phyloP scores from a whole-genome alignment of 106 monocot genomes.

The Apostasia shenzhenica region DNA sequence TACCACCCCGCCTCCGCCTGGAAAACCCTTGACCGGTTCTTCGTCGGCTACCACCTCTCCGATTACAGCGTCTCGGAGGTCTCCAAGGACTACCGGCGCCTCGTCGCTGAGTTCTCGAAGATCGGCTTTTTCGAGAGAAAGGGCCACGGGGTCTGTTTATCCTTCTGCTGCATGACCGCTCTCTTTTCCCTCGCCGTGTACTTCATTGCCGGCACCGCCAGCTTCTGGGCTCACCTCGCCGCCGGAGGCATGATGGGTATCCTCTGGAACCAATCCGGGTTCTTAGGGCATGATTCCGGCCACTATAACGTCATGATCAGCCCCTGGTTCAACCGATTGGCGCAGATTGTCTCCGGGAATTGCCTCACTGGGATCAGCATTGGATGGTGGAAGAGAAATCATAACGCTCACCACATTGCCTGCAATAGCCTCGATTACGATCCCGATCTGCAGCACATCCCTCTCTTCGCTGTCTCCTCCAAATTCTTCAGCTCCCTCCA shows the following conservation, averaged over 20 bases:
- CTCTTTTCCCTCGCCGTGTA: slow-evolving; percentile 23
- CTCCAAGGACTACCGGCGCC: slow-evolving; percentile 56
- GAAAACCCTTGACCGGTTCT: slow-evolving; percentile 36
- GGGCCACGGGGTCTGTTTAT: slow-evolving; percentile 18
- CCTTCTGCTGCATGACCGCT: slow-evolving; percentile 16
- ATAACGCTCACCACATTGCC: slow-evolving; percentile 67
- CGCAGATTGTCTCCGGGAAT: slow-evolving; percentile 35
- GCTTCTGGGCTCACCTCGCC: slow-evolving; percentile 14
- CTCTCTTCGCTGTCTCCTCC: slow-evolving; percentile 40
- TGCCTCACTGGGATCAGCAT: slow-evolving; percentile 58
- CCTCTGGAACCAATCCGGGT: slow-evolving; percentile 57
- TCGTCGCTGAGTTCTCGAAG: slow-evolving; percentile 39
- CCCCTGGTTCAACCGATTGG: slow-evolving; percentile 12
- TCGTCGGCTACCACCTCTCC: slow-evolving; percentile 31
- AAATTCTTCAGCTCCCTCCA: slow-evolving; percentile 34
- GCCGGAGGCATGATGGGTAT: slow-evolving; percentile 33
- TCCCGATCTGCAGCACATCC: slow-evolving; percentile 64
- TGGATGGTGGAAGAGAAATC: slow-evolving; percentile 70
- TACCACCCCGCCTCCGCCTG: slow-evolving; percentile 51
- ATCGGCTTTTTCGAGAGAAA: slow-evolving; percentile 41
- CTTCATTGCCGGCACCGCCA: slow-evolving; percentile 14
- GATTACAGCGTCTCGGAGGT: slow-evolving; percentile 44
- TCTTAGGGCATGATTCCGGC: slow-evolving; percentile 58
- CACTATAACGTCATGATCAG: slow-evolving; percentile 39
- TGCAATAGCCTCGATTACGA: slow-evolving; percentile 59